phyloP scores from a whole-genome alignment of 192 early-diverging fungal species.

The Coemansia sp. region DNA sequence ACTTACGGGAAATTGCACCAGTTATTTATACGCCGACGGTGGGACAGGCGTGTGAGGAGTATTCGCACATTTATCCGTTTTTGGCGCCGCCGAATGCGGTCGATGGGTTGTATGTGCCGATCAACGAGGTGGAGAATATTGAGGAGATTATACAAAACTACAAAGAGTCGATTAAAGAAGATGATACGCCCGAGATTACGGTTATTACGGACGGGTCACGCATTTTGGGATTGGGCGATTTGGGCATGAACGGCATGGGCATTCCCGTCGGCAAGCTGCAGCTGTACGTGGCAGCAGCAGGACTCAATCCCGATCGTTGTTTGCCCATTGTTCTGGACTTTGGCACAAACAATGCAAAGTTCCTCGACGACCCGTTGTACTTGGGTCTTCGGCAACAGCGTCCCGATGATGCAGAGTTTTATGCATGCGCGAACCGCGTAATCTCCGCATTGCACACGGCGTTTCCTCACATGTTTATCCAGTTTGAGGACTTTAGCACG shows the following conservation, averaged over 20 bases:
- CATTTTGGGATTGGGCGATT: conserved; percentile 90
- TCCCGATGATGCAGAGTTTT: conserved; percentile 66
- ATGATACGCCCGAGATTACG: conserved; percentile 72
- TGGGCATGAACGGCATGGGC: conserved; percentile 92
- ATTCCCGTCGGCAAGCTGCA: conserved; percentile 95
- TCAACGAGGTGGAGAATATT: conserved; percentile 73
- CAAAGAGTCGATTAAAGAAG: conserved; percentile 61
- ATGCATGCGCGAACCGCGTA: conserved; percentile 72
- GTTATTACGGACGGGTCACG: conserved; percentile 93
- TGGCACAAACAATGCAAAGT: conserved; percentile 82
- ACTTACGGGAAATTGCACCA: conserved; percentile 75
- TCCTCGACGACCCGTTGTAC: conserved; percentile 84
- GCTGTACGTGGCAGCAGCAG: conserved; percentile 81
- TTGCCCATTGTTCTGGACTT: conserved; percentile 90
- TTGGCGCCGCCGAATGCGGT: conserved; percentile 68
- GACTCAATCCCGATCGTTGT: conserved; percentile 79
- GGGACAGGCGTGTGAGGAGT: conserved; percentile 78
- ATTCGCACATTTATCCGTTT: conserved; percentile 84
- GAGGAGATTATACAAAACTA: conserved; percentile 77
- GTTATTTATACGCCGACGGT: conserved; percentile 82
- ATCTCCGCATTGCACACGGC: conserved; percentile 66
- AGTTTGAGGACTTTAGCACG: conserved; percentile 95
- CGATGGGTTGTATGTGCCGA: conserved; percentile 84
- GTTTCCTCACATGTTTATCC: conserved; percentile 85
- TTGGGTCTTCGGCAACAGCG: conserved; percentile 73